These are phyloP conservation scores for Zygosaccharomyces gambellarensis DNA, from an alignment of 805 yeast genomes.

Conservation along the genomic window DNA sequence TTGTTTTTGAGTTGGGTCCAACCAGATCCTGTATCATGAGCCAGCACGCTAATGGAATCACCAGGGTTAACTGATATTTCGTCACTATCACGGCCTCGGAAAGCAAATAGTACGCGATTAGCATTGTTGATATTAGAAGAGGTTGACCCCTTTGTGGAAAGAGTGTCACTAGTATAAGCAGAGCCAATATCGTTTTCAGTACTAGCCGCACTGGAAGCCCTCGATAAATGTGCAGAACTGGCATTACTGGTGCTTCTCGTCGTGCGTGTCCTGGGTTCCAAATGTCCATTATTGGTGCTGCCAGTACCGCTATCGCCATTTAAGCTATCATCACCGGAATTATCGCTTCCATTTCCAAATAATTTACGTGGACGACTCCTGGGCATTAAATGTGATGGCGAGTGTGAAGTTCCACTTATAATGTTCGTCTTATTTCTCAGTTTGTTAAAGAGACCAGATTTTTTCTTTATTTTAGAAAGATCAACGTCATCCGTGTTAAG, in stretches of 20 bases:
- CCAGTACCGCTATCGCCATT: not conserved
- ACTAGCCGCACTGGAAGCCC: slow-evolving; percentile 3
- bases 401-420: slow-evolving; percentile 3
- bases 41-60: slow-evolving; percentile 53
- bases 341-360: slow-evolving; percentile 5
- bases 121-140: slow-evolving; percentile 7
- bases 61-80: slow-evolving; percentile 62
- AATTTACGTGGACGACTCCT: slow-evolving; percentile 7
- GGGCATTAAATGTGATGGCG: slow-evolving; percentile 7
- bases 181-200: slow-evolving; percentile 13
- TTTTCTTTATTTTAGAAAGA: slow-evolving; percentile 47
- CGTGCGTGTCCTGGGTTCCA: not conserved
- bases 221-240: not conserved
- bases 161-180: slow-evolving; percentile 8
- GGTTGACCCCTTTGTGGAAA: slow-evolving; percentile 7
- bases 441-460: slow-evolving; percentile 51
- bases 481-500: slow-evolving; percentile 52
- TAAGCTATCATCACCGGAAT: not conserved
- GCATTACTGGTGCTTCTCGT: slow-evolving; percentile 2
- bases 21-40: slow-evolving; percentile 83
- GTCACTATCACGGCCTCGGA: slow-evolving; percentile 66
- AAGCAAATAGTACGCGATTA: slow-evolving; percentile 58
- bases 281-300: not conserved
- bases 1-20: slow-evolving; percentile 71
- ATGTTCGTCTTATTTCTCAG: slow-evolving; percentile 23